phyloP scores from a whole-genome alignment of 306 rosid genomes.

The Lathyrus sativus region DNA sequence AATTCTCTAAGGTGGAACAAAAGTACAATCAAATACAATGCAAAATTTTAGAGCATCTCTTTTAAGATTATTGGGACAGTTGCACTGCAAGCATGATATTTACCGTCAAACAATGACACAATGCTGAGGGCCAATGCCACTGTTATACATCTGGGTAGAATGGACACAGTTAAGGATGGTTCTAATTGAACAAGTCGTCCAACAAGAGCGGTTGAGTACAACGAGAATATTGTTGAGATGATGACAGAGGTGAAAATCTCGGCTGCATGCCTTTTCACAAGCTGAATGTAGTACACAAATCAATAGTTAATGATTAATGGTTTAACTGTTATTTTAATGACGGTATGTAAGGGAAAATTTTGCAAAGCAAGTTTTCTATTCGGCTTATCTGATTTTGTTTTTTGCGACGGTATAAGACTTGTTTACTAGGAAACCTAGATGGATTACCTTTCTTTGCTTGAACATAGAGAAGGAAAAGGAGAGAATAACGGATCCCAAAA shows the following conservation, averaged over 20 bases:
- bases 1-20: constrained; percentile 25
- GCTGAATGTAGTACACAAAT: constrained; percentile 57
- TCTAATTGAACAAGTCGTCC: constrained; percentile 88
- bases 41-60: neutral
- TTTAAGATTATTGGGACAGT: constrained; percentile 21
- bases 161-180: constrained; percentile 79
- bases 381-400: neutral
- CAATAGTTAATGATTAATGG: constrained; percentile 14
- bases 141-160: constrained; percentile 92
- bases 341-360: constrained; percentile 5
- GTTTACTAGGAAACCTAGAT: constrained; percentile 20
- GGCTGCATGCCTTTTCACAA: constrained; percentile 93
- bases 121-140: constrained; percentile 97
- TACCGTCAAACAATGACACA: constrained; percentile 92
- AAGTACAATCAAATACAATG: constrained; percentile 10
- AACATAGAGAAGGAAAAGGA: constrained; percentile 98
- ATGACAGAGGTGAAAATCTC: constrained; percentile 95
- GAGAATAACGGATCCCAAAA: constrained; percentile 94
- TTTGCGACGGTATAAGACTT: constrained; percentile 10
- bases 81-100: constrained; percentile 7
- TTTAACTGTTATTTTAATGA: constrained; percentile 21
- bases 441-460: constrained; percentile 86
- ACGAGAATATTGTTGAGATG: constrained; percentile 75
- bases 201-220: constrained; percentile 89
- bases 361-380: constrained; percentile 7